Evolutionary conservation across 2,329 filamentous ascomycete genomes (phyloP).

Genomic region (Fusarium neocosmosporiellum): DNA sequence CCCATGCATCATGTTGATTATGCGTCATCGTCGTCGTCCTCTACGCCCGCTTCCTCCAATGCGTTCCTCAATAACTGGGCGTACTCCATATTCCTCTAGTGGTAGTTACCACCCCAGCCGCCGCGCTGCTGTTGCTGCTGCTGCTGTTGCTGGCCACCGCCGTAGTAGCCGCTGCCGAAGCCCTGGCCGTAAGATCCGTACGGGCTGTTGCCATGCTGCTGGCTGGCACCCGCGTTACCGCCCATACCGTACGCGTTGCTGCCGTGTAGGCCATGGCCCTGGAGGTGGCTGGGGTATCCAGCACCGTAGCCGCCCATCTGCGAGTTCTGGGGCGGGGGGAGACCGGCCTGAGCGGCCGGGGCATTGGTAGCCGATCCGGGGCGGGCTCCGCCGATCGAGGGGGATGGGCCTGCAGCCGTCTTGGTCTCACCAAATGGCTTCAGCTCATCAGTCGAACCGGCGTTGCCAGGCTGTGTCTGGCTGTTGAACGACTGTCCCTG

Average conservation of each 20-base stretch:
- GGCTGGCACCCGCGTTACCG: slow-evolving; percentile 61
- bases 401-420: slow-evolving; percentile 64
- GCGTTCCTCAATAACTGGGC: slow-evolving; percentile 19
- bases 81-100: slow-evolving; percentile 50
- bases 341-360: slow-evolving; percentile 61
- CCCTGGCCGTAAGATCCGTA: slow-evolving; percentile 65
- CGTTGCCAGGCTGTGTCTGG: slow-evolving; percentile 58
- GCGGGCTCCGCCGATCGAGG: slow-evolving; percentile 65
- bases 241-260: slow-evolving; percentile 67
- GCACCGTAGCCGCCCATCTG: slow-evolving; percentile 65
- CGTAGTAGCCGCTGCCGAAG: slow-evolving; percentile 60
- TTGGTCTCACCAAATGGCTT: slow-evolving; percentile 71
- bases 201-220: slow-evolving; percentile 64
- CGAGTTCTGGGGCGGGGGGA: slow-evolving; percentile 67
- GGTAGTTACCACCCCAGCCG: slow-evolving; percentile 72
- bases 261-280: slow-evolving; percentile 65
- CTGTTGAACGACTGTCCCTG: slow-evolving; percentile 66
- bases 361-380: slow-evolving; percentile 69
- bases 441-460: slow-evolving; percentile 62
- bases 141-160: slow-evolving; percentile 52
- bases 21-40: slow-evolving; percentile 44
- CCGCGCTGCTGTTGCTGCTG: slow-evolving; percentile 60
- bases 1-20: slow-evolving; percentile 47
- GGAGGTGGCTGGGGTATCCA: slow-evolving; percentile 66
- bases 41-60: slow-evolving; percentile 40